Percentiles rank a stretch among this genome's conserved stretches.
These are phyloP conservation scores for Volutella citrinella DNA, from an alignment of 2,329 filamentous ascomycete species.

Conservation along the genomic window DNA sequence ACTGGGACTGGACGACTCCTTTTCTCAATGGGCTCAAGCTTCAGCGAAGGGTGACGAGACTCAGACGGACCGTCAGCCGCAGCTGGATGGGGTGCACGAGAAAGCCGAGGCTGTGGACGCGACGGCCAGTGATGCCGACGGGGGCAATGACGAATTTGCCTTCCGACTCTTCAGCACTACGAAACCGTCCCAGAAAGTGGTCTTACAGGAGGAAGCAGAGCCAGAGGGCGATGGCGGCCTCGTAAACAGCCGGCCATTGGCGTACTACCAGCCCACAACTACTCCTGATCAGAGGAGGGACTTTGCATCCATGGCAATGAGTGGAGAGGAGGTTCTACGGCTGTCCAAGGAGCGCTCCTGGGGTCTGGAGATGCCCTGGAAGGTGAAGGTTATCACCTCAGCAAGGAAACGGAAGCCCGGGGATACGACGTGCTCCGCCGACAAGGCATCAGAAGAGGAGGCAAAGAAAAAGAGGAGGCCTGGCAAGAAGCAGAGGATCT, in stretches of 20 bases:
- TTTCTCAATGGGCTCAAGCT: conserved; percentile 6
- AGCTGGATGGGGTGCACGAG: no score
- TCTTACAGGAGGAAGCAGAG: conserved; percentile 45
- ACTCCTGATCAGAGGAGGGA: conserved; percentile 34
- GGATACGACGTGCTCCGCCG: conserved; percentile 6
- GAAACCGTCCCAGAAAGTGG: conserved; percentile 44
- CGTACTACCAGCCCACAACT: conserved; percentile 46
- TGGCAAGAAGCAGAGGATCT: conserved; percentile 58
- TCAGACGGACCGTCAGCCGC: no score
- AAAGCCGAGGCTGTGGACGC: conserved; percentile 11
- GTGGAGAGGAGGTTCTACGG: conserved; percentile 47
- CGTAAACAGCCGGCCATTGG: conserved; percentile 36
- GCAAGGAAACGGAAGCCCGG: conserved; percentile 24
- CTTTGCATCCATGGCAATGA: conserved; percentile 48
- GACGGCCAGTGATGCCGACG: conserved; percentile 21
- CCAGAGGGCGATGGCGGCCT: conserved; percentile 35
- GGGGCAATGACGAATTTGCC: conserved; percentile 42
- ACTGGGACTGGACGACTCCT: conserved; percentile 37
- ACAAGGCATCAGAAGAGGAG: conserved; percentile 17
- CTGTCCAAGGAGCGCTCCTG: conserved; percentile 45
- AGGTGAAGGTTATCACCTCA: conserved; percentile 44
- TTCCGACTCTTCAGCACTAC: conserved; percentile 57
- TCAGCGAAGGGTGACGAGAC: conserved; percentile 8
- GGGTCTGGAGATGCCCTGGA: conserved; percentile 61
- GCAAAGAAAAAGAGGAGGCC: conserved; percentile 41